Evolutionary conservation across 129 eudicot genomes (phyloP), one percentile per base, ranked within the genome.

Genomic region (Calendula officinalis): DNA sequence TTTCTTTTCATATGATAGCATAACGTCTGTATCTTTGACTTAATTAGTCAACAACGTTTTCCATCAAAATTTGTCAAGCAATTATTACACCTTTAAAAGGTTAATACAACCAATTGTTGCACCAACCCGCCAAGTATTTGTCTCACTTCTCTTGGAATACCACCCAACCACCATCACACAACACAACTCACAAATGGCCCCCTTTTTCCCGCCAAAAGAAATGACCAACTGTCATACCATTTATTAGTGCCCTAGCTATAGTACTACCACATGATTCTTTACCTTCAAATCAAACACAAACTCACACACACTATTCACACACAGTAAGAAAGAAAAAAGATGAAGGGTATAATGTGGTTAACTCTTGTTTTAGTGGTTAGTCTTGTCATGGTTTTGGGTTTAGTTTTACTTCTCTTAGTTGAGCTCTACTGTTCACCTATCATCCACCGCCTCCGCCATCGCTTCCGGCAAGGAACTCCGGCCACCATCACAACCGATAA

Each of bases 311-410:
- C 5, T 11, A 3, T 8, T 22, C 2, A 5, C 53, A 47, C 53
- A 14, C 30, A 48, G 8, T 48, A 2, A 5, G 15, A 47, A 58
- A 56, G 14, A 27, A 22, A 68, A 32, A 44, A 75, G 39, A 90
- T 83, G 95, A 79, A 80, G 77, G 83, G 75, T 4, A 80, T 90
- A 16, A 77, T 90, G 85, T 89, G 84, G 58, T 79, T 92, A 66
- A 78, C 80, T 56, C 33, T 86, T 7, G 83, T 80, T 50, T 79
- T 82, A 76, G 75, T 78, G 34, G 75, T 84, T 30, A 63, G 56
- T 70, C 77, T 86, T 1, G 95, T 83, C 17, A 67, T 84, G 50
- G 80, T 90, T 1, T 35, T 86, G 8, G 89, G 78, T 64, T 54
- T 90, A 15, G 77, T 86, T 9, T 43, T 86, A 33, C 78, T 90